These are phyloP conservation scores for Boletus rubroflammeus DNA, from an alignment of 768 basidiomycete species.

Conservation along the genomic window DNA sequence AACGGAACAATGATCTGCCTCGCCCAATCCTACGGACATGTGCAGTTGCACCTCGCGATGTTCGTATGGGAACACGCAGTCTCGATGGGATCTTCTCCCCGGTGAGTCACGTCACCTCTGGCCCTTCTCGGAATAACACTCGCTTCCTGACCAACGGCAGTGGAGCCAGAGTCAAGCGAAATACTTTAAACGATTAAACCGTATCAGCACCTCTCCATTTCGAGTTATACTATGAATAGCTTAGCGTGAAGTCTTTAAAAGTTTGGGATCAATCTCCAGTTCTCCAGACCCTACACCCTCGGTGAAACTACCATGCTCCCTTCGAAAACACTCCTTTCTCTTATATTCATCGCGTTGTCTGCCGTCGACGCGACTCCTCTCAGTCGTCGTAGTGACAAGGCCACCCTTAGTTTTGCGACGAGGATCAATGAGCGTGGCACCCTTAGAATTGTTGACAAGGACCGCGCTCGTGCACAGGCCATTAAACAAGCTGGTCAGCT, in stretches of 20 bases:
- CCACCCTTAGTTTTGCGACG: slow-evolving; percentile 11
- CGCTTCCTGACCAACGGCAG: neutral
- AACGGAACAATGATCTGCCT: neutral
- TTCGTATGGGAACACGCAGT: too few species aligned
- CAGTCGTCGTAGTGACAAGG: neutral
- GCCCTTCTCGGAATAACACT: neutral
- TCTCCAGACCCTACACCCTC: neutral
- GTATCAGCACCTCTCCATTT: too few species aligned
- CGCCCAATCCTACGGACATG: neutral
- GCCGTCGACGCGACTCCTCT: slow-evolving; percentile 15
- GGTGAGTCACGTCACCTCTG: neutral
- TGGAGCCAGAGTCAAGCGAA: neutral
- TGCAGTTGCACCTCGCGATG: neutral
- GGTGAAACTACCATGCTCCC: slow-evolving; percentile 9
- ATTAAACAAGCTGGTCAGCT: slow-evolving; percentile 1
- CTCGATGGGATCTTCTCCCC: neutral
- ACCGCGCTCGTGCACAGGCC: slow-evolving; percentile 19
- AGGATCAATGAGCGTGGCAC: slow-evolving; percentile 10
- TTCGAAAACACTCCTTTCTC: slow-evolving; percentile 3
- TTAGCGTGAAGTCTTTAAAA: neutral
- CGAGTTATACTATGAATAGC: neutral
- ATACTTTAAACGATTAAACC: neutral
- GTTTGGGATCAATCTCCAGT: too few species aligned
- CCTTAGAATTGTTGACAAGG: slow-evolving; percentile 12
- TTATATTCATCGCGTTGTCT: slow-evolving; percentile 12